phyloP scores from a whole-genome alignment of 2,329 filamentous ascomycete genomes.

The Apiospora rasikravindrae region DNA sequence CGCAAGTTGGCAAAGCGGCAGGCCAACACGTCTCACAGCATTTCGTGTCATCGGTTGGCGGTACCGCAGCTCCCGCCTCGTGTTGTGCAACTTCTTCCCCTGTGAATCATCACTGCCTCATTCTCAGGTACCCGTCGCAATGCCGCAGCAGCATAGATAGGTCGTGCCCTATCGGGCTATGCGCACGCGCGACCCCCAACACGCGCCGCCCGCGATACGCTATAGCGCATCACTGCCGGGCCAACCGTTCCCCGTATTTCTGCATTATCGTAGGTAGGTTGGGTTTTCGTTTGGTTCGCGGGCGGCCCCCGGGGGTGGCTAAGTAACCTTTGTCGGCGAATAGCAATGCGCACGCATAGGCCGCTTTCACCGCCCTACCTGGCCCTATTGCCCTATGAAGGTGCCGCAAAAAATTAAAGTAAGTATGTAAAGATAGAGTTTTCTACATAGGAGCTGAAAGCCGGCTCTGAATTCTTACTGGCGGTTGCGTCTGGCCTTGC shows the following conservation, averaged over 20 bases:
- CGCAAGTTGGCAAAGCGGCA: neutral
- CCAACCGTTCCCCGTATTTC: conserved; percentile 6
- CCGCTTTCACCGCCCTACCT: conserved; percentile 3
- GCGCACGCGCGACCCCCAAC: neutral
- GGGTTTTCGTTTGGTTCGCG: neutral
- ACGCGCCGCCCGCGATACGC: neutral
- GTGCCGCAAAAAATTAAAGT: neutral
- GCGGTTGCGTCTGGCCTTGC: neutral
- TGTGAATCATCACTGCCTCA: neutral
- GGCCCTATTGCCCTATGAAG: neutral
- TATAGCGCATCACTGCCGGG: neutral
- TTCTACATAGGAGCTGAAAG: conserved; percentile 2
- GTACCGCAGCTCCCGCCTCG: conserved; percentile 8
- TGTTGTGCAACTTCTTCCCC: neutral
- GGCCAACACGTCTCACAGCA: neutral
- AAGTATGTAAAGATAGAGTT: neutral
- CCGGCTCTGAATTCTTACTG: neutral
- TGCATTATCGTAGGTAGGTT: neutral
- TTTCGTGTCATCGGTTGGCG: neutral
- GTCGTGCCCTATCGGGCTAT: neutral
- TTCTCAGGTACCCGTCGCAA: conserved; percentile 11
- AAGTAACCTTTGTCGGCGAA: neutral
- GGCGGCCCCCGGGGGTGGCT: neutral
- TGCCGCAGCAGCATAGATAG: neutral
- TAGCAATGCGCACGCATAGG: conserved; percentile 4